These are phyloP conservation scores for Alternaria panax DNA, from an alignment of 2,329 filamentous ascomycete species.

Conservation along the genomic window DNA sequence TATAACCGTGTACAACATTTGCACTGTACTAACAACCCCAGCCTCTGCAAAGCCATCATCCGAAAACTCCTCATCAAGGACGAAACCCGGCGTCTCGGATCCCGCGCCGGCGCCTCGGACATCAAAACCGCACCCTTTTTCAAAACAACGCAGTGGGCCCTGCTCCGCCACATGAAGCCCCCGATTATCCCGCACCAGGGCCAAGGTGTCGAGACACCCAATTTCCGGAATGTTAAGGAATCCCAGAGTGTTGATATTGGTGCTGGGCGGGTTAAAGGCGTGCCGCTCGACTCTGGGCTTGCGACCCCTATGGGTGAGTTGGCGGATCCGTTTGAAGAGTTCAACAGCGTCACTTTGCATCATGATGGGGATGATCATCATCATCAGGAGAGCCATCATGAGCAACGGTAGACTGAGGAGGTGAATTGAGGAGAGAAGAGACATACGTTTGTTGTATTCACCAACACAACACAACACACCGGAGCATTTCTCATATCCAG, in stretches of 20 bases:
- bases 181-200: conserved; percentile 94
- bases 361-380: conserved; percentile 86
- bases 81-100: conserved; percentile 89
- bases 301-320: conserved; percentile 84
- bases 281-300: conserved; percentile 84
- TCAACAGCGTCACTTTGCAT: conserved; percentile 96
- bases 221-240: conserved; percentile 98
- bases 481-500: conserved; percentile 27
- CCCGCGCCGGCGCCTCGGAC: conserved; percentile 92
- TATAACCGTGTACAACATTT: background rate
- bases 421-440: no score
- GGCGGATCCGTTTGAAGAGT: conserved; percentile 94
- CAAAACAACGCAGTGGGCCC: conserved; percentile 92
- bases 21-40: conserved; percentile 57
- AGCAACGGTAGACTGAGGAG: conserved; percentile 31
- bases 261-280: conserved; percentile 69
- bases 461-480: background rate
- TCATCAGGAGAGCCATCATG: conserved; percentile 31
- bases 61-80: conserved; percentile 98
- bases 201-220: conserved; percentile 89
- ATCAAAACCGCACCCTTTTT: conserved; percentile 98
- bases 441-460: no score
- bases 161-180: conserved; percentile 96
- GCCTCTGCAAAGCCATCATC: conserved; percentile 94
- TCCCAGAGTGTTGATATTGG: conserved; percentile 89